Percentiles rank a stretch among this genome's conserved stretches.
These are phyloP conservation scores for Saccharomyces hybrid DNA, from an alignment of 1,139 yeast species.

Conservation along the genomic window DNA sequence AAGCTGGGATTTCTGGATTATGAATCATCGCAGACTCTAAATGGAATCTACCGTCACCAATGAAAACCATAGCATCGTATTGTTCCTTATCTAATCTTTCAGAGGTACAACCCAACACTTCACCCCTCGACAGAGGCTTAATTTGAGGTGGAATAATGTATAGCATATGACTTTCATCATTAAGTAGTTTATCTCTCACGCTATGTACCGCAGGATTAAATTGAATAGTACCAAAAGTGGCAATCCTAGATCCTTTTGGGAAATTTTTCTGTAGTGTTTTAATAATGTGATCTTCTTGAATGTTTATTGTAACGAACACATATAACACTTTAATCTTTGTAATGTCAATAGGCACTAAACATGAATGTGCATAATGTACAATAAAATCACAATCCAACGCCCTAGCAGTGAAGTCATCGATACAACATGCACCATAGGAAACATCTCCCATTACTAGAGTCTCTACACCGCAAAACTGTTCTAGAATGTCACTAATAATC, in stretches of 20 bases:
- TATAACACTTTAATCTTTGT: conserved; percentile 85
- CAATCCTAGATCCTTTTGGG: conserved; percentile 51
- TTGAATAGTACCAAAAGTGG: conserved; percentile 92
- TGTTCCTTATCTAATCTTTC: conserved; percentile 61
- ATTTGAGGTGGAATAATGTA: conserved; percentile 83
- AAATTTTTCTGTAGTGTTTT: conserved; percentile 73
- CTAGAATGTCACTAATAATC: conserved; percentile 79
- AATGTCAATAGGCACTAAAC: conserved; percentile 90
- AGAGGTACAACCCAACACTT: conserved; percentile 93
- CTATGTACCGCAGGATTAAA: conserved; percentile 94
- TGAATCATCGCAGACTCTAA: conserved; percentile 95
- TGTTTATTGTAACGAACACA: conserved; percentile 86
- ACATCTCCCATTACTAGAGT: conserved; percentile 98
- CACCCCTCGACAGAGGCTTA: conserved; percentile 93
- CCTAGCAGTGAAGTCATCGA: conserved; percentile 91
- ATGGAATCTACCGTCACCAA: conserved; percentile 97
- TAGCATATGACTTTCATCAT: conserved; percentile 42
- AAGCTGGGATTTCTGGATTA: conserved; percentile 91
- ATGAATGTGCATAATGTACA: conserved; percentile 95
- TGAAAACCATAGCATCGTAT: conserved; percentile 73
- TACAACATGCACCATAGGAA: conserved; percentile 97
- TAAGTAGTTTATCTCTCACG: conserved; percentile 52
- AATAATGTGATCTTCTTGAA: conserved; percentile 74
- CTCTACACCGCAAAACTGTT: conserved; percentile 83
- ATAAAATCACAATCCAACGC: conserved; percentile 90